Base-by-base conservation (phyloP, 352 stramenopile genomes). In the Globisporangium echinulatum region DNA sequence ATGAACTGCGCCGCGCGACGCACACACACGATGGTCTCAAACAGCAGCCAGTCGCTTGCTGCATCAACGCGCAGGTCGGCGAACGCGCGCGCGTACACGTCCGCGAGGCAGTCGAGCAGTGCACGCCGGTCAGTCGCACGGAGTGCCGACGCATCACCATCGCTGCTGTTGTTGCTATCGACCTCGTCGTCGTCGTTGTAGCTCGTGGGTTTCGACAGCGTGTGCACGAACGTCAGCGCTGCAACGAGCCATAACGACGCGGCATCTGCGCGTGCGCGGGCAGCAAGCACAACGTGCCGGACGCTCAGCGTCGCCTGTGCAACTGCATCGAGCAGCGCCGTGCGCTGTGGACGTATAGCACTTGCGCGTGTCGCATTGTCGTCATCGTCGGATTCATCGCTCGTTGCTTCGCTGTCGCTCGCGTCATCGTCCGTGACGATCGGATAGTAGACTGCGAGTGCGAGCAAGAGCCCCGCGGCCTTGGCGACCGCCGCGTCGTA, bases 31-130 rank as follows among this genome's bases (percentile, higher is more conserved):
- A 80, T 19, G 25, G 61, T 56, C 38, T 64, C 44, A 43, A 80
- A 52, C 17, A 72, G 53, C 57, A 56, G 38, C 50, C 67, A 56
- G 49, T 66, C 68, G 39, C 42, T 56, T 7, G 65, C 52, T n/a
- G 47, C 61, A 42, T 51, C 33, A n/a, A 62, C 33, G n/a, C 36
- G 7, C 13, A 55, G 36, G 40, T 62, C 51, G 13, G 75, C 56
- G 33, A 87, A 85, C 44, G 71, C 66, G 52, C 74, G 75, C n/a
- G 68, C 61, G 64, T 87, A 89, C 8, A 87, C 56, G 49, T 79
- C 65, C 5, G 67, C 66, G 5, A 84, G 59, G 47, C 75, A 83
- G 36, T 82, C 70, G n/a, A 75, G 56, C 7, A 87, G 56, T 10
- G 68, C 75, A 10, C 56, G 59, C n/a, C 65, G 70, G 50, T 86